Base-by-base conservation (phyloP, 2,329 filamentous ascomycete species). In the Hymenoscyphus fraxineus region DNA sequence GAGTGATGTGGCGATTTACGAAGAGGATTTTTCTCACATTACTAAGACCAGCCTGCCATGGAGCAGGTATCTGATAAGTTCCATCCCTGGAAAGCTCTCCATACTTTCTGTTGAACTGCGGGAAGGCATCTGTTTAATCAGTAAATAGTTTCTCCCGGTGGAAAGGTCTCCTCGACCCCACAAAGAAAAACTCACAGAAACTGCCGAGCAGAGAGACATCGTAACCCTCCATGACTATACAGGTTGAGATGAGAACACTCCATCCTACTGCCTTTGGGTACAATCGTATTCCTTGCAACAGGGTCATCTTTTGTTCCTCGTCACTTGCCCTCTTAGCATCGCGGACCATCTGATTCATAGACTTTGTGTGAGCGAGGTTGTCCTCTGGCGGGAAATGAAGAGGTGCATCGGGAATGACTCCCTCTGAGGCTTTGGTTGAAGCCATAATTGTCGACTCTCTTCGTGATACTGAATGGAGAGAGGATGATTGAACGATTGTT, bases 201-300 rank as follows among this genome's bases (percentile, higher is more conserved):
- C 69, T 74, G 56, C 68, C 71, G 57, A 74, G 62, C 58, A 74
- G 65, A 61, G 68, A 70, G 65, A 95, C 82, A 74, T 96, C 92
- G 79, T 93, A 96, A 40, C 91, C 92, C 77, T 96, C 92, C 93
- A 97, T 97, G 72, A 86, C 87, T 73, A 96, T 95, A 75, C 90
- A 93, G 0, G 91, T 94, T n/a, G 90, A 94, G 76, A 97, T 93
- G 65, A 96, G 80, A 60, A 96, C 73, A 71, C 88, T 92, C 91
- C 92, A 97, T 27, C 80, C 83, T 64, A 96, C 88, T 27, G 93
- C 93, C 80, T 96, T 94, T 65, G 92, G 92, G 74, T 97, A 97
- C 32, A 95, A 82, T 73, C 82, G 86, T 76, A 96, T 82, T 67
- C 91, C 92, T 79, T 96, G 86, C 75, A 84, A 74, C 64, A 96